Evolutionary conservation across 2,329 filamentous ascomycete species (phyloP).

Genomic region (Hymenoscyphus repandus): DNA sequence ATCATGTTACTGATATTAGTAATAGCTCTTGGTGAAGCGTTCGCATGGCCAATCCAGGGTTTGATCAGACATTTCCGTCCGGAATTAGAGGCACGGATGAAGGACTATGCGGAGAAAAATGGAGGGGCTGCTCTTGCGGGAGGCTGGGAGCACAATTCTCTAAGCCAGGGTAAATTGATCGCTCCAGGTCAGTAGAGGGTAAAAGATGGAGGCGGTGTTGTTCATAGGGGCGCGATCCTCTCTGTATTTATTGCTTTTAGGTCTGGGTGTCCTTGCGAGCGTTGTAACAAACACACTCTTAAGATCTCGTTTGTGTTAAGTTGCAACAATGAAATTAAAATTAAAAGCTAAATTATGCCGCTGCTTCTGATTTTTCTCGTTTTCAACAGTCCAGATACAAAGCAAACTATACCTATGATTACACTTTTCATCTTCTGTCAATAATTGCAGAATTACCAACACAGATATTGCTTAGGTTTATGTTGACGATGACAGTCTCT

Average conservation of each 20-base stretch:
- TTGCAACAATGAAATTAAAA: background rate
- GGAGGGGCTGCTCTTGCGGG: slow-evolving; percentile 76
- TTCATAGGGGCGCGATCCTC: slow-evolving; percentile 21
- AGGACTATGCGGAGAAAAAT: slow-evolving; percentile 66
- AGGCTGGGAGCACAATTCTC: slow-evolving; percentile 76
- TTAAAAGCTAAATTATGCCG: background rate
- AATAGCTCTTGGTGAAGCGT: slow-evolving; percentile 85
- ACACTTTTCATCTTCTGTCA: no score
- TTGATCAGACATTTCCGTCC: slow-evolving; percentile 97
- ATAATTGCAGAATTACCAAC: no score
- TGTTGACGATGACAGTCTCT: no score
- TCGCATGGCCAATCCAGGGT: slow-evolving; percentile 97
- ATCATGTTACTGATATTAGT: slow-evolving; percentile 12
- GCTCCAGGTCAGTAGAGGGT: slow-evolving; percentile 79
- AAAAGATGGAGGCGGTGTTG: slow-evolving; percentile 14
- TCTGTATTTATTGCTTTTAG: slow-evolving; percentile 29
- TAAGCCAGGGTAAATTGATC: slow-evolving; percentile 74
- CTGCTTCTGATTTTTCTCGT: no score
- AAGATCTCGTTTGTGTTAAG: background rate
- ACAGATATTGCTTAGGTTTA: no score
- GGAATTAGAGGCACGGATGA: slow-evolving; percentile 88
- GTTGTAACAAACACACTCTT: slow-evolving; percentile 5
- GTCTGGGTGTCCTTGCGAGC: slow-evolving; percentile 11
- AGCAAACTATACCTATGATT: no score
- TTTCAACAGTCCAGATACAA: no score